phyloP scores from a whole-genome alignment of 1,284 basidiomycete genomes.

The Fistulinella cinereoalba region DNA sequence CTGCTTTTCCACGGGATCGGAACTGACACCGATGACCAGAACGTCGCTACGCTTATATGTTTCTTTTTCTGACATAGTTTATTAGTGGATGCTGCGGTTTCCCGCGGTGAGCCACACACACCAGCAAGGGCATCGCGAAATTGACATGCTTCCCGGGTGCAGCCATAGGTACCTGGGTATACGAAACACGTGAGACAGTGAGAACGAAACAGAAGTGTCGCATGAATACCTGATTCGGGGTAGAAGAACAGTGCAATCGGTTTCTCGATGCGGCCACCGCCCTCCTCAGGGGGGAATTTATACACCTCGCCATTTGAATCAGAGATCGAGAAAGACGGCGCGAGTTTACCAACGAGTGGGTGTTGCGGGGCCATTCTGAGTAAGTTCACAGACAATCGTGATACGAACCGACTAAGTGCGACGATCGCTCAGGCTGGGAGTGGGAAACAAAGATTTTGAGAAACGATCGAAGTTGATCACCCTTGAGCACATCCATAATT shows the following conservation, averaged over 20 bases:
- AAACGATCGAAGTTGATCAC: too few relatives aligned
- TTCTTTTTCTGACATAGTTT: constrained; percentile 49
- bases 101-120: constrained; percentile 30
- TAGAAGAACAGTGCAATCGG: constrained; percentile 76
- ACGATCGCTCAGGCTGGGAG: too few relatives aligned
- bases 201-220: background rate
- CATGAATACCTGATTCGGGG: constrained; percentile 51
- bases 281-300: constrained; percentile 46
- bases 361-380: constrained; percentile 37
- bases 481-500: too few relatives aligned
- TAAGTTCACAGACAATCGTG: constrained; percentile 1
- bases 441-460: too few relatives aligned
- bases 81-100: background rate
- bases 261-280: constrained; percentile 41
- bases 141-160: constrained; percentile 75
- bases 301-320: constrained; percentile 48
- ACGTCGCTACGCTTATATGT: constrained; percentile 65
- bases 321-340: constrained; percentile 51
- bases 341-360: constrained; percentile 44
- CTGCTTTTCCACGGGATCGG: constrained; percentile 68
- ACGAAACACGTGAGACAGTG: constrained; percentile 4
- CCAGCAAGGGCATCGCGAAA: constrained; percentile 74
- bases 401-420: too few relatives aligned
- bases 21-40: constrained; percentile 67
- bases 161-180: constrained; percentile 61